phyloP scores from a whole-genome alignment of 2,329 filamentous ascomycete species.

The Clonostachys chloroleuca region DNA sequence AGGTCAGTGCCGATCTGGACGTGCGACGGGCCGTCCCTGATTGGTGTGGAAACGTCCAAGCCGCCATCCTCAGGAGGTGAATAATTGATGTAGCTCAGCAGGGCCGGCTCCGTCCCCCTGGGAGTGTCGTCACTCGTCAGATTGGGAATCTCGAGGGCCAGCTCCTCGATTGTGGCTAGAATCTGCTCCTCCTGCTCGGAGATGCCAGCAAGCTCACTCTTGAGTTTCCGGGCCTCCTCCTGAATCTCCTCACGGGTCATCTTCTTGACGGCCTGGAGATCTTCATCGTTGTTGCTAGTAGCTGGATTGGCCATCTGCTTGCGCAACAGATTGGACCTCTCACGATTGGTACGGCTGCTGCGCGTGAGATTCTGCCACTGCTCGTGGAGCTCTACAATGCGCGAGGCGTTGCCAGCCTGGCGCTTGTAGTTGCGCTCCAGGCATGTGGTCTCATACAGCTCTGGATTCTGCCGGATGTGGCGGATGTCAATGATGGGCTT shows the following conservation, averaged over 20 bases:
- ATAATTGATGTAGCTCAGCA: slow-evolving; percentile 78
- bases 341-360: slow-evolving; percentile 55
- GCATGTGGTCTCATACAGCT: slow-evolving; percentile 79
- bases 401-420: slow-evolving; percentile 48
- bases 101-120: slow-evolving; percentile 55
- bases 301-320: slow-evolving; percentile 46
- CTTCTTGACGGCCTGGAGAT: slow-evolving; percentile 22
- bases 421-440: slow-evolving; percentile 74
- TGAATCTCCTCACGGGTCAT: slow-evolving; percentile 50
- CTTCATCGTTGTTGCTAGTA: slow-evolving; percentile 36
- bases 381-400: slow-evolving; percentile 51
- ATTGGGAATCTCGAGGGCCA: slow-evolving; percentile 82
- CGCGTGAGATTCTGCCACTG: slow-evolving; percentile 57
- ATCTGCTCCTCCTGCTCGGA: slow-evolving; percentile 59
- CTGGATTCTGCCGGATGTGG: slow-evolving; percentile 82
- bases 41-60: slow-evolving; percentile 14
- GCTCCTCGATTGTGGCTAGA: slow-evolving; percentile 60
- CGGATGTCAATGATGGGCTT: slow-evolving; percentile 80
- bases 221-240: slow-evolving; percentile 59
- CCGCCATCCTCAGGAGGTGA: slow-evolving; percentile 38
- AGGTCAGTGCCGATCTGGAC: slow-evolving; percentile 82
- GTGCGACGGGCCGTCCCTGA: slow-evolving; percentile 63
- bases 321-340: slow-evolving; percentile 62
- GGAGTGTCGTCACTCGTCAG: slow-evolving; percentile 76
- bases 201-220: slow-evolving; percentile 55